Evolutionary conservation across 768 basidiomycete species (phyloP).

Genomic region (Lactarius akahatsu): DNA sequence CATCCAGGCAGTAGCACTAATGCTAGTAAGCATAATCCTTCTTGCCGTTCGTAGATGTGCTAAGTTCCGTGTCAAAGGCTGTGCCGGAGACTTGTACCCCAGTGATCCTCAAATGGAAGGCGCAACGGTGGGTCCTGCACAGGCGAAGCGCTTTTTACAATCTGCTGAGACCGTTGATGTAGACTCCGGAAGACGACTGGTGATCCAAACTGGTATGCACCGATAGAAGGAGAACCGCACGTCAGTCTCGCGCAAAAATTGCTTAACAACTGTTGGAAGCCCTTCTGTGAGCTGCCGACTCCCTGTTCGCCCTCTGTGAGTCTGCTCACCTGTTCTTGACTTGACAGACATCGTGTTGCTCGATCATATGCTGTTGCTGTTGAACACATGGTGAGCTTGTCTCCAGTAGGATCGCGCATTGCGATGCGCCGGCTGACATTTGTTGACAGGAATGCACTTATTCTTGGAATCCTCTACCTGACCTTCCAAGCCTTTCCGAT

Average conservation of each 20-base stretch:
- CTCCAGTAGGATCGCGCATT: conserved; percentile 15
- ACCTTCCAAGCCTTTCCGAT: conserved; percentile 58
- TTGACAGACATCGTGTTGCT: conserved; percentile 54
- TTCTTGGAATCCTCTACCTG: conserved; percentile 49
- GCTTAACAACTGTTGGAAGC: conserved; percentile 58
- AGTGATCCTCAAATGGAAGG: conserved; percentile 59
- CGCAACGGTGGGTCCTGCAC: conserved; percentile 44
- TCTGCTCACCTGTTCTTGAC: conserved; percentile 10
- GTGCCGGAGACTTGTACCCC: conserved; percentile 75
- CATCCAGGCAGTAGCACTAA: conserved; percentile 49
- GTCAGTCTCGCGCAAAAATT: conserved; percentile 49
- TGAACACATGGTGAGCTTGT: conserved; percentile 59
- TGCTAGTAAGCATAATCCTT: conserved; percentile 42
- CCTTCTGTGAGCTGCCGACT: conserved; percentile 57
- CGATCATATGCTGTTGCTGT: conserved; percentile 74
- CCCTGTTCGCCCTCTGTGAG: neutral
- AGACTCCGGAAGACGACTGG: conserved; percentile 59
- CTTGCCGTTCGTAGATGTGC: too few relatives aligned
- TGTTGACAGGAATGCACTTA: conserved; percentile 38
- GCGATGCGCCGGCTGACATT: conserved; percentile 1
- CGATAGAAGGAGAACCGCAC: conserved; percentile 50
- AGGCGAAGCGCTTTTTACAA: neutral
- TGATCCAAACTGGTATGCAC: conserved; percentile 54
- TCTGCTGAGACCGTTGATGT: neutral
- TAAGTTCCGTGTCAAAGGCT: conserved; percentile 39